phyloP scores from a whole-genome alignment of 2,329 filamentous ascomycete genomes.

The Cryphonectria japonica region DNA sequence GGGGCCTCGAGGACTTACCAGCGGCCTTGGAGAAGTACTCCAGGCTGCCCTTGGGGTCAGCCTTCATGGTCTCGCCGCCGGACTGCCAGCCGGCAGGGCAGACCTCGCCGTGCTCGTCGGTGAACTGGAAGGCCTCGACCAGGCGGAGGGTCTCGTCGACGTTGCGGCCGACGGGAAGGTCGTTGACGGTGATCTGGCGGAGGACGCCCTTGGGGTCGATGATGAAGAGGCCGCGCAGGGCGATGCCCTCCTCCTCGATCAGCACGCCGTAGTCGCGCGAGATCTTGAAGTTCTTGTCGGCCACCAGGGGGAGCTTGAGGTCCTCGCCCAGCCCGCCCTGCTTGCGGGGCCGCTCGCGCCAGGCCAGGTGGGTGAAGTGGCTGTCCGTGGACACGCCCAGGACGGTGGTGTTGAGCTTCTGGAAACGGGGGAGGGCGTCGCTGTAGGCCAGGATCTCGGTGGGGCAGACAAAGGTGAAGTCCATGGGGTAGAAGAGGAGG shows the following conservation, averaged over 20 bases:
- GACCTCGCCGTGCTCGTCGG: conserved; percentile 80
- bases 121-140: conserved; percentile 78
- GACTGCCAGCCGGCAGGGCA: conserved; percentile 59
- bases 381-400: conserved; percentile 66
- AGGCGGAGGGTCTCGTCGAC: conserved; percentile 69
- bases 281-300: conserved; percentile 64
- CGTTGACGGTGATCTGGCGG: conserved; percentile 67
- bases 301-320: conserved; percentile 64
- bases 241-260: conserved; percentile 65
- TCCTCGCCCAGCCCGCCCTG: conserved; percentile 64
- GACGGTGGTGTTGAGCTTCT: conserved; percentile 60
- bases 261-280: conserved; percentile 66
- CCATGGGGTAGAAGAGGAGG: conserved; percentile 69
- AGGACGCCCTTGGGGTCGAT: conserved; percentile 66
- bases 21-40: conserved; percentile 47
- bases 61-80: conserved; percentile 54
- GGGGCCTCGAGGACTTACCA: conserved; percentile 29
- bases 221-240: conserved; percentile 67
- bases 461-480: conserved; percentile 70
- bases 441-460: conserved; percentile 69
- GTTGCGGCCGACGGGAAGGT: conserved; percentile 65
- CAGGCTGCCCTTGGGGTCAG: conserved; percentile 54
- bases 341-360: conserved; percentile 60
- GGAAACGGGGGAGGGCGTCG: conserved; percentile 63
- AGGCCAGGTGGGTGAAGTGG: conserved; percentile 61